Evolutionary conservation across 2,329 filamentous ascomycete genomes (phyloP).

Genomic region (Beauveria asiatica): DNA sequence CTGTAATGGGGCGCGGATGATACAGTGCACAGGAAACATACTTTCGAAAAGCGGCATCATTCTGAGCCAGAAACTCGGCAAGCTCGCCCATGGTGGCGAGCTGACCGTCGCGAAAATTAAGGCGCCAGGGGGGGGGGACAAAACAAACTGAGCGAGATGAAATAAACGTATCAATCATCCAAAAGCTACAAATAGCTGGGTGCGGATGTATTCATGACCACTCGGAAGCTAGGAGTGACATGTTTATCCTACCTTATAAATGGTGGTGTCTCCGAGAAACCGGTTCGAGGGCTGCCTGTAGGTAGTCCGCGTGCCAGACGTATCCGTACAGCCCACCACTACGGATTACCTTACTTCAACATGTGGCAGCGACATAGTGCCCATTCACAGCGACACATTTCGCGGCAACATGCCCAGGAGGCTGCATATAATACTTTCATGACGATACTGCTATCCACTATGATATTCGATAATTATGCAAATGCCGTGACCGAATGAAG

Average conservation of each 20-base stretch:
- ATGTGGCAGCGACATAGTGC: background rate
- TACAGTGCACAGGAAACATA: slow-evolving; percentile 20
- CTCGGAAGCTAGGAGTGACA: background rate
- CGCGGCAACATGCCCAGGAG: background rate
- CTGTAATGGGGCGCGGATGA: too few relatives aligned
- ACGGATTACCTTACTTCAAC: background rate
- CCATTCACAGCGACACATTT: background rate
- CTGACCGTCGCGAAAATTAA: background rate
- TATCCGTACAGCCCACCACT: background rate
- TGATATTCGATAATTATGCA: background rate
- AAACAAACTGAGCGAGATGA: background rate
- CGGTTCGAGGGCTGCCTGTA: background rate
- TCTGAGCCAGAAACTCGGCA: slow-evolving; percentile 53
- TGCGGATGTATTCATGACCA: background rate
- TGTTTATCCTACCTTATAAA: background rate
- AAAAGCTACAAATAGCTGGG: background rate
- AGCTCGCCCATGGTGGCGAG: slow-evolving; percentile 53
- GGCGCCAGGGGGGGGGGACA: background rate
- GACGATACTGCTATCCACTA: background rate
- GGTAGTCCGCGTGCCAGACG: background rate
- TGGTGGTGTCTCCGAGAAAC: background rate
- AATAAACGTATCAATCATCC: background rate
- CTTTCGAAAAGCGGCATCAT: slow-evolving; percentile 55
- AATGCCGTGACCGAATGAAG: background rate
- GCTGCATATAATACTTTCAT: background rate